Percentiles rank a stretch among this genome's conserved stretches.
Evolutionary conservation across 441 rosid species (phyloP).

Genomic region (Populus hybrid): DNA sequence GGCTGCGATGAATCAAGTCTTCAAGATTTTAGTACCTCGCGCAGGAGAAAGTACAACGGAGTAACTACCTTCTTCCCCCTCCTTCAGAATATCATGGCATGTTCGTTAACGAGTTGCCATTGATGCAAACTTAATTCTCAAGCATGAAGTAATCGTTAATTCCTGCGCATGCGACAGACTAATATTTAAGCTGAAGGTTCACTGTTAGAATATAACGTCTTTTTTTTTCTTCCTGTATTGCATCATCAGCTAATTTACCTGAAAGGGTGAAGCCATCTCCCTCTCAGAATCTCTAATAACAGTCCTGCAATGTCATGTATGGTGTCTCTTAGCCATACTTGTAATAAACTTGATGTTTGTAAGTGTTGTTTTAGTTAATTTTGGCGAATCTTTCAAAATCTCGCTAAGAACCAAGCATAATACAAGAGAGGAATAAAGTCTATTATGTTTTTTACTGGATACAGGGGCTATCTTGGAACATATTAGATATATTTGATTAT

Average conservation of each 20-base stretch:
- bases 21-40: too few species aligned
- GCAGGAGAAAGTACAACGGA: too few species aligned
- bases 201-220: background rate
- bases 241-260: background rate
- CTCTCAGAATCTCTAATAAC: background rate
- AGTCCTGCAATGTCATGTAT: background rate
- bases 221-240: too few species aligned
- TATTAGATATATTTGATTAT: too few species aligned
- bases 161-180: background rate
- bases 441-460: too few species aligned
- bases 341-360: background rate
- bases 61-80: too few species aligned
- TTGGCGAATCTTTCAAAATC: too few species aligned
- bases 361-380: too few species aligned
- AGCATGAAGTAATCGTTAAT: background rate
- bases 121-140: background rate
- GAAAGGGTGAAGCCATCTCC: background rate
- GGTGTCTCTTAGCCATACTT: background rate
- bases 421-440: too few species aligned
- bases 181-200: background rate
- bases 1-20: conserved; percentile 17
- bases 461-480: too few species aligned
- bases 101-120: background rate
- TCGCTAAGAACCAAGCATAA: too few species aligned
- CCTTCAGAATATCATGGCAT: too few species aligned